phyloP scores from a whole-genome alignment of 768 basidiomycete genomes.

The Pulveroboletus sp. region DNA sequence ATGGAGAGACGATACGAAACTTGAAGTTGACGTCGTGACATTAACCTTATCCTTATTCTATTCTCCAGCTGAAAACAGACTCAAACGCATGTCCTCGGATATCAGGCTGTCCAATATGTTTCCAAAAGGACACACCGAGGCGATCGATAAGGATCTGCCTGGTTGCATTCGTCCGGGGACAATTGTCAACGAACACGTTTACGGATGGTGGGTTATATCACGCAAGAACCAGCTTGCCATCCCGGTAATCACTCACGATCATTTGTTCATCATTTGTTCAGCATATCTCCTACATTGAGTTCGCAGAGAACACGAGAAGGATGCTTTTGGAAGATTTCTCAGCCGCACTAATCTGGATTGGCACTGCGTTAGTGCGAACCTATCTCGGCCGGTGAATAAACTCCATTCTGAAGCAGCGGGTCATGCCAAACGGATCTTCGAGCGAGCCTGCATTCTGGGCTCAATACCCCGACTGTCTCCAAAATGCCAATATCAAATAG shows the following conservation, averaged over 20 bases:
- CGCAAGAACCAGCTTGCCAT: slow-evolving; percentile 9
- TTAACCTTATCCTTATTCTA: slow-evolving; percentile 18
- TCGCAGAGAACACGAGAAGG: slow-evolving; percentile 3
- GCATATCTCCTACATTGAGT: slow-evolving; percentile 8
- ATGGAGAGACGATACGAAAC: background rate
- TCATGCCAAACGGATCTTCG: slow-evolving; percentile 18
- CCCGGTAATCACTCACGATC: slow-evolving; percentile 17
- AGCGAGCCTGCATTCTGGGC: slow-evolving; percentile 7
- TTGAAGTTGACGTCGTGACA: slow-evolving; percentile 5
- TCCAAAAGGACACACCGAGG: slow-evolving; percentile 20
- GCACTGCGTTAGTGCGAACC: slow-evolving; percentile 18
- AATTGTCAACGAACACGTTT: slow-evolving; percentile 9
- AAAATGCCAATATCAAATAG: slow-evolving; percentile 20
- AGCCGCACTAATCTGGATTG: slow-evolving; percentile 24
- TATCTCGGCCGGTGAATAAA: slow-evolving; percentile 15
- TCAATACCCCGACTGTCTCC: slow-evolving; percentile 20
- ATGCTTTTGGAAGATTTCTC: slow-evolving; percentile 16
- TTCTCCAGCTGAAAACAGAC: slow-evolving; percentile 1
- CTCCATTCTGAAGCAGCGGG: slow-evolving; percentile 10
- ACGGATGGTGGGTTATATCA: slow-evolving; percentile 13
- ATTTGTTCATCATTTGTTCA: slow-evolving; percentile 4
- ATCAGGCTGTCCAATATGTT: background rate
- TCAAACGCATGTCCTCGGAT: slow-evolving; percentile 19
- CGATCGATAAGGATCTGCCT: slow-evolving; percentile 29
- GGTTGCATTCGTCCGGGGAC: slow-evolving; percentile 6